Base-by-base conservation (phyloP, 139 green algal genomes). In the Chlorella sp. region DNA sequence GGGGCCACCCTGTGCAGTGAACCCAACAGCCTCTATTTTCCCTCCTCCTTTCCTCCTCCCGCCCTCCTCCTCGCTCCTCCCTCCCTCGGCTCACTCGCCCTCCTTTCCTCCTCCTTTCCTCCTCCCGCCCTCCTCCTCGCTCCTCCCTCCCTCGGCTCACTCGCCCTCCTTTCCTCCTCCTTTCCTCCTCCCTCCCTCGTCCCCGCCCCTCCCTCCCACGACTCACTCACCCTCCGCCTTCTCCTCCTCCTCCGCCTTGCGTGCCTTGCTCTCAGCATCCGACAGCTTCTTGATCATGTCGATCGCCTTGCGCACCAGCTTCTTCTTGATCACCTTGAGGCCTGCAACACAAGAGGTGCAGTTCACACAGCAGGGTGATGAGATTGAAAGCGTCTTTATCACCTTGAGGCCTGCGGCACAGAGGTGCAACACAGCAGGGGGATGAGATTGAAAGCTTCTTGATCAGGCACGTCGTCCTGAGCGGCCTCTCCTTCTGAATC, bases 291-390 rank as follows among this genome's bases (percentile, higher is more conserved):
- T 95, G 90, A 99, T 96, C 92, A 98, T 95, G 91, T 99, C 98
- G 85, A 99, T 93, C 9, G 96, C 94, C 91, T 97, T 95, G 73
- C 96, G 92, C 57, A 99, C 96, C 83, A 99, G 90, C 95, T 99
- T 99, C 97, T 99, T 99, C 92, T 98, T 98, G 92, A 99, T 99
- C 12, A 97, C 98, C 94, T 99, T 99, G n/a, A 99, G 95, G 19
- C 90, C 93, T 80, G 89, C 42, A 64, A 16, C 0, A 39, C 2
- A 30, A 2, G n/a, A 18, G 15, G 15, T 68, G 60, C 60, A 68
- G 64, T 26, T 9, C 64, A 71, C 2, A 28, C 21, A 71, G 64
- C 64, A 71, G 64, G 64, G 11, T 5, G 64, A 5, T 71, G 64
- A 68, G 64, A 71, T 34, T 77, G 22, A 30, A 5, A 22, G 15